Conservation (phyloP, 139 green algal genomes). For the Tetradesmus obliquus region DNA sequence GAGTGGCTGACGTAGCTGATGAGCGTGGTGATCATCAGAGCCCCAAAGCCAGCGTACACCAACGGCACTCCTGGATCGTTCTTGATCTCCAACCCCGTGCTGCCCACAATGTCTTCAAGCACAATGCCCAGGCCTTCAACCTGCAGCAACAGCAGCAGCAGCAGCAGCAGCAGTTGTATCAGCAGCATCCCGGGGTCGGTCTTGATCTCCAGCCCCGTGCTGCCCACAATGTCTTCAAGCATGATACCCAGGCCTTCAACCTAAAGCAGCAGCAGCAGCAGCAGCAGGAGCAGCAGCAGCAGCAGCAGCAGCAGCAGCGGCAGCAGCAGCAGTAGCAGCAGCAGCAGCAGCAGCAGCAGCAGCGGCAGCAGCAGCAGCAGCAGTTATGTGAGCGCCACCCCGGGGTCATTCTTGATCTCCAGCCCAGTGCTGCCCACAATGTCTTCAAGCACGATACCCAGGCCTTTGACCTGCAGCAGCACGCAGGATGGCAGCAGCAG, state of each 20-base stretch:
- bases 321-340: background rate
- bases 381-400: no score
- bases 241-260: constrained; percentile 88
- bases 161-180: background rate
- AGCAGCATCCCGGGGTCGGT: no score
- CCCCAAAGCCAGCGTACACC: constrained; percentile 92
- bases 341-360: no score
- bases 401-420: constrained; percentile 95
- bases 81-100: constrained; percentile 94
- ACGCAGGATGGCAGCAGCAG: no score
- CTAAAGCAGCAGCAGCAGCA: background rate
- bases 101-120: constrained; percentile 79
- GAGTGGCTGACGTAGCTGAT: constrained; percentile 96
- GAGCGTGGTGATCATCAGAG: constrained; percentile 95
- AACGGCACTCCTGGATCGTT: constrained; percentile 94
- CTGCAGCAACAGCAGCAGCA: constrained; percentile 8
- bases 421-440: constrained; percentile 85
- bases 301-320: background rate
- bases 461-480: constrained; percentile 85
- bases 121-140: constrained; percentile 90
- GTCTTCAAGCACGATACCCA: constrained; percentile 82
- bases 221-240: constrained; percentile 78
- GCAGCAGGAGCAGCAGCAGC: background rate
- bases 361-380: no score
- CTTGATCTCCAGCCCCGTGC: constrained; percentile 90